Conservation (phyloP, 2,329 filamentous ascomycete species). For the Macrophomina pseudophaseolina region DNA sequence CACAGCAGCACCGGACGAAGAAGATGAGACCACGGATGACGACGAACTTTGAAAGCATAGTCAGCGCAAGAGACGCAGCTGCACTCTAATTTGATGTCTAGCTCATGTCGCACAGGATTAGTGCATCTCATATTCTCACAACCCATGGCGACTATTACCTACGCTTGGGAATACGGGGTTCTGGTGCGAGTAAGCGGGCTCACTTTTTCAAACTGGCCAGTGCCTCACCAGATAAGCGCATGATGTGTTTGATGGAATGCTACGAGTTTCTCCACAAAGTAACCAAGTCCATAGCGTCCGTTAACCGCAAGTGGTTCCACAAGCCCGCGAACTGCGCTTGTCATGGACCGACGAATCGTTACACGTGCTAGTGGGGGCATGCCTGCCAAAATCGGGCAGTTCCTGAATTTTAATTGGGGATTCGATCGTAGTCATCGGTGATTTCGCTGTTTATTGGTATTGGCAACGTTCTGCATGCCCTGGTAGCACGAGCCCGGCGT, state of each 20-base stretch:
- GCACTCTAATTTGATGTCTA: not conserved
- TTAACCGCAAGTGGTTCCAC: not conserved
- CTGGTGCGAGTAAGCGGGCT: not conserved
- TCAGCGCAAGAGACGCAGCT: not conserved
- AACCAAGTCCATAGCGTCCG: conserved; percentile 9
- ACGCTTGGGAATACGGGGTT: not conserved
- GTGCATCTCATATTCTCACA: not conserved
- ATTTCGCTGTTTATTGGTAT: conserved; percentile 13
- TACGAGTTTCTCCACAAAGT: not conserved
- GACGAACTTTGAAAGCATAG: conserved; percentile 35
- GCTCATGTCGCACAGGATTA: not conserved
- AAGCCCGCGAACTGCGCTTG: not conserved
- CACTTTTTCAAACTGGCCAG: not conserved
- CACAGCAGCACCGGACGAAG: conserved; percentile 27
- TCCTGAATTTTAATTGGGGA: not conserved
- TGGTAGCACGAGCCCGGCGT: conserved; percentile 21
- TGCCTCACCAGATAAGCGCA: not conserved
- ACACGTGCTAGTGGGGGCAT: conserved; percentile 2
- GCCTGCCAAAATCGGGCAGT: not conserved
- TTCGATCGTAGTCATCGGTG: not conserved
- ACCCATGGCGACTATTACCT: not conserved
- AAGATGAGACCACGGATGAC: conserved; percentile 46
- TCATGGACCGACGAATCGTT: not conserved
- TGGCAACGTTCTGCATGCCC: not conserved
- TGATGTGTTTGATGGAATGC: not conserved